Base-by-base conservation (phyloP, 108 stramenopile genomes). In the Nitzschia sp. region DNA sequence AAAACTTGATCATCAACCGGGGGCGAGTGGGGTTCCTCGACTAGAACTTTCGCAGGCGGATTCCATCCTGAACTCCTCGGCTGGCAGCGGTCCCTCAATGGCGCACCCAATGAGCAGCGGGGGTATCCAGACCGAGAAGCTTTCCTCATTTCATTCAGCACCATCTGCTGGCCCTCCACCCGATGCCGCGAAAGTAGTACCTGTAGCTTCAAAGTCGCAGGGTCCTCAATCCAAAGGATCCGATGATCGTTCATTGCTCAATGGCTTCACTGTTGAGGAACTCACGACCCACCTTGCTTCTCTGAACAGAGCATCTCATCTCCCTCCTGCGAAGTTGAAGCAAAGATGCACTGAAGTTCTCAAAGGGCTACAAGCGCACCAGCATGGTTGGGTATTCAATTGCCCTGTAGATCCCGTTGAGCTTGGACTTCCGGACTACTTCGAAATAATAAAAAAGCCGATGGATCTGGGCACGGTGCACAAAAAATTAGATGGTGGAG, bases 391-490 rank as follows among this genome's bases (percentile, higher is more conserved):
- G 84, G 90, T 96, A 26, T 99, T 97, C 75, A 93, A 94, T 47
- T 41, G 71, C 16, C 98, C 98, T 3, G 98, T 99, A 11, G 95
- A 99, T 75, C 94, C 95, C 16, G 88, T 85, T 9, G 94, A 91
- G 64, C 83, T 98, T 45, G 84, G 91, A 9, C 73, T 97, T 50
- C 89, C 92, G 0, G 96, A 96, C 70, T 99, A 99, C 69, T 92
- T 91, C 73, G 87, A 92, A 3, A 76, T 92, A 28, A 96, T 96
- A 55, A 97, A 96, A 64, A 84, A 93, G 54, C 97, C 98, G 2
- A 99, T 99, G 97, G 98, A 99, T 79, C 81, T 99, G 32, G 96
- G 96, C 21, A 98, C 96, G 1, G 80, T 96, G 26, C 82, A 85
- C 54, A 95, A 93, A 55, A 82, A 81, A 50, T 63, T 97, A 0